These are phyloP conservation scores for Bullera alba DNA, from an alignment of 768 basidiomycete genomes.

Conservation along the genomic window DNA sequence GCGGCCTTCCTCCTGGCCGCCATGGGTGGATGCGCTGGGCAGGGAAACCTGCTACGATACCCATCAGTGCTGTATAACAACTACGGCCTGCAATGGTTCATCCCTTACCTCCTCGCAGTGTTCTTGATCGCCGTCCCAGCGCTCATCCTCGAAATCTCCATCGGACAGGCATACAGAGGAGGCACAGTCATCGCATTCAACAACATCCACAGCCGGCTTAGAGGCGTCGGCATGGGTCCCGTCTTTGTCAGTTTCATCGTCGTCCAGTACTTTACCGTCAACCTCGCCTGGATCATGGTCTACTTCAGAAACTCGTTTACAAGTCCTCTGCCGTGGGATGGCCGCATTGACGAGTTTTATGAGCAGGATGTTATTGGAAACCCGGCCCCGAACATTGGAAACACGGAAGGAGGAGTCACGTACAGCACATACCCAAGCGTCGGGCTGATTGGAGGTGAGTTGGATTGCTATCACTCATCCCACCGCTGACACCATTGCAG, in stretches of 20 bases:
- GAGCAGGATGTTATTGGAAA: no score
- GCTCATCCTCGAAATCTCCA: constrained; percentile 11
- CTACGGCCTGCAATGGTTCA: constrained; percentile 15
- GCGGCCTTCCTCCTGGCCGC: constrained; percentile 11
- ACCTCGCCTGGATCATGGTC: no score
- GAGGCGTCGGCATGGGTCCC: constrained; percentile 8
- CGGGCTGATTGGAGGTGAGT: constrained; percentile 10
- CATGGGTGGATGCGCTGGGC: constrained; percentile 12
- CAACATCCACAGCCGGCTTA: constrained; percentile 6
- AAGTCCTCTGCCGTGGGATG: no score
- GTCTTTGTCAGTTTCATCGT: constrained; percentile 9
- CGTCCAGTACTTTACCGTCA: no score
- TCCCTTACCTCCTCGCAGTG: constrained; percentile 11
- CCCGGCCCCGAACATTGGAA: no score
- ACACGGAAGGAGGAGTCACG: background rate
- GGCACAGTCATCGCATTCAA: constrained; percentile 15
- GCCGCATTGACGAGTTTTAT: no score
- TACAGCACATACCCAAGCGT: constrained; percentile 3
- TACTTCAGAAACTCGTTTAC: no score
- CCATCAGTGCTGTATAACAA: constrained; percentile 14
- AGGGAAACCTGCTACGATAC: constrained; percentile 12
- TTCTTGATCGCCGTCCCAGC: constrained; percentile 14
- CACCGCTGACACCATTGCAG: no score
- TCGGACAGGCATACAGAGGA: constrained; percentile 14
- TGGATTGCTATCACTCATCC: no score